Evolutionary conservation across 768 basidiomycete genomes (phyloP).

Genomic region (Suillus sp.): DNA sequence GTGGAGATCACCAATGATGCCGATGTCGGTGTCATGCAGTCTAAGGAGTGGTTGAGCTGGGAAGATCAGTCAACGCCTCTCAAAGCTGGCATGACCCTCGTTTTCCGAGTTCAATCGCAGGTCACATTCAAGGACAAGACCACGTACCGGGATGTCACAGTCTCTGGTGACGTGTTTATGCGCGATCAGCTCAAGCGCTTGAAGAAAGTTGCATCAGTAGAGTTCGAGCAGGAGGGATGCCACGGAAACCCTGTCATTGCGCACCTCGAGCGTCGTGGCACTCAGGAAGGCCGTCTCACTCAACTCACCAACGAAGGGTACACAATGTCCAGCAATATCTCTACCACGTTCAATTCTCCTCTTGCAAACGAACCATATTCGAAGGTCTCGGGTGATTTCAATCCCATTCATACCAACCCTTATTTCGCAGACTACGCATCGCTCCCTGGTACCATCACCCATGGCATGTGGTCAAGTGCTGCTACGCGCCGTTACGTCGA

Average conservation of each 20-base stretch:
- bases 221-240: conserved; percentile 84
- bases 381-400: conserved; percentile 94
- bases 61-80: conserved; percentile 80
- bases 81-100: conserved; percentile 75
- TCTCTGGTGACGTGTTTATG: conserved; percentile 84
- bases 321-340: conserved; percentile 65
- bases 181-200: conserved; percentile 87
- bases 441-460: conserved; percentile 95
- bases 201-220: conserved; percentile 85
- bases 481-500: conserved; percentile 93
- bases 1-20: conserved; percentile 77
- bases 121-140: conserved; percentile 91
- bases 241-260: conserved; percentile 93
- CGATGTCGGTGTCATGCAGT: conserved; percentile 85
- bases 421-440: conserved; percentile 95
- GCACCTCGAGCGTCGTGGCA: conserved; percentile 91
- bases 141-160: conserved; percentile 77
- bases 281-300: conserved; percentile 70
- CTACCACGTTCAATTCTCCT: conserved; percentile 77
- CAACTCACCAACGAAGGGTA: conserved; percentile 89
- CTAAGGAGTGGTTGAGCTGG: conserved; percentile 99
- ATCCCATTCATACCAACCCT: conserved; percentile 98
- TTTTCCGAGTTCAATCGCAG: conserved; percentile 88
- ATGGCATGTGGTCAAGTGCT: conserved; percentile 96
- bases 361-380: conserved; percentile 96